Conservation (phyloP, 805 yeast species). For the Allodekkera sacchari region DNA sequence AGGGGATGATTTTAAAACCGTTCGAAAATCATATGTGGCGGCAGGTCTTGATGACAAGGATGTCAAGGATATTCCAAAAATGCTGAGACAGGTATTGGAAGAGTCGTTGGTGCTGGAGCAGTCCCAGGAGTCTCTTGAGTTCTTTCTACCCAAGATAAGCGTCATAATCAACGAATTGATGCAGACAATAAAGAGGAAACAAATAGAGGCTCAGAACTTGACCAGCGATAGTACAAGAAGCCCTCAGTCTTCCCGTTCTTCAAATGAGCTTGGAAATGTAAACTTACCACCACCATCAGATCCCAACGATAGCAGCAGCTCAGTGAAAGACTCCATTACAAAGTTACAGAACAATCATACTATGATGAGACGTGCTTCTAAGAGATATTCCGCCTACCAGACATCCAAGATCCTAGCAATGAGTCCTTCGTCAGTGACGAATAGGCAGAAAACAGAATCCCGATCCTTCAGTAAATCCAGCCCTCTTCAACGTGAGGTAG, state of each 20-base stretch:
- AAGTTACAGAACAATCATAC: conserved; percentile 78
- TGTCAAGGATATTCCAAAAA: conserved; percentile 84
- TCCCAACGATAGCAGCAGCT: conserved; percentile 2
- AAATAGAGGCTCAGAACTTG: conserved; percentile 34
- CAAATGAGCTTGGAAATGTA: neutral
- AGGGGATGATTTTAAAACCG: conserved; percentile 88
- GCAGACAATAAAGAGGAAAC: conserved; percentile 75
- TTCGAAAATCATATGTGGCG: conserved; percentile 67
- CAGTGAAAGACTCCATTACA: conserved; percentile 50
- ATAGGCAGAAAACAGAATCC: neutral
- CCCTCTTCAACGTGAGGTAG: conserved; percentile 14
- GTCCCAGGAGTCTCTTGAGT: conserved; percentile 71
- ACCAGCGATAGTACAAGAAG: no score
- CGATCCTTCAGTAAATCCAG: neutral
- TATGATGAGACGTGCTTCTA: conserved; percentile 85
- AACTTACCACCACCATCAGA: neutral
- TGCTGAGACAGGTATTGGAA: conserved; percentile 71
- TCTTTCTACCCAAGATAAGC: conserved; percentile 75
- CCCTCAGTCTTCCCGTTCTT: no score
- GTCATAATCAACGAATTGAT: conserved; percentile 76
- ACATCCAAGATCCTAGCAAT: conserved; percentile 22
- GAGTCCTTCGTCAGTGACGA: conserved; percentile 10
- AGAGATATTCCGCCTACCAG: conserved; percentile 90
- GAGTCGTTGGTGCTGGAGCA: conserved; percentile 80
- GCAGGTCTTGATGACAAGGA: conserved; percentile 79